Evolutionary conservation across 2,329 filamentous ascomycete species (phyloP), one percentile per base, ranked within the genome.

Genomic region (Ceratocystiopsis sp.): DNA sequence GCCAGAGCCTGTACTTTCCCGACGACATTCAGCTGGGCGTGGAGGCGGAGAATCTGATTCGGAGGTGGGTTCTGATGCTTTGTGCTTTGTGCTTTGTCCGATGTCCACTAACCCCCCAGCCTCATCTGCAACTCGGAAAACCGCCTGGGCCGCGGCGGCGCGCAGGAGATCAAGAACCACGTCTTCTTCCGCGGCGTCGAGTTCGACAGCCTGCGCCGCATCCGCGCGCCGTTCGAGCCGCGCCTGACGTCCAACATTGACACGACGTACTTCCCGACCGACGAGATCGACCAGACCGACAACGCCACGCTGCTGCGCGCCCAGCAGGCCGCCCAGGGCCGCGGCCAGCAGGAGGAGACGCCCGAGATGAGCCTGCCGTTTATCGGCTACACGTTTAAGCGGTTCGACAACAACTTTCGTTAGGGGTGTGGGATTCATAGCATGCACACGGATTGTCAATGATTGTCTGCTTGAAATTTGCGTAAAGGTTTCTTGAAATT

Each of bases 191-290:
- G 84, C 33, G 91, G 91, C 42, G 91, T 98, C 25, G 82, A 93
- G 52, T 98, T 93, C 69, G 85, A 95, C 51, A 84, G 82, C 53
- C 71, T 98, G 51, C 84, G 91, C 50, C 79, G 81, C 47, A 96
- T 98, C 56, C 81, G 87, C 35, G 91, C 91, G 46, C 91, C 91
- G 0, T 98, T 98, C 58, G 89, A 96, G 65, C 91, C 91, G 3
- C 85, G 86, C 56, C 69, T 98, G 50, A 82, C 83, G 47, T 93
- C 85, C 49, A 91, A 91, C 60, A 82, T 94, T 54, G 91, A 98
- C 59, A 94, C 91, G 17, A 89, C 87, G 39, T 96, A 98, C 69
- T 98, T 98, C 77, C 91, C 91, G 11, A 95, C 86, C 42, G 91
- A 98, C 57, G 91, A 98, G 62, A 95, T 98, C 57, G 86, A 93